These are phyloP conservation scores for Arctium minus DNA, from an alignment of 129 eudicot genomes.

Conservation along the genomic window DNA sequence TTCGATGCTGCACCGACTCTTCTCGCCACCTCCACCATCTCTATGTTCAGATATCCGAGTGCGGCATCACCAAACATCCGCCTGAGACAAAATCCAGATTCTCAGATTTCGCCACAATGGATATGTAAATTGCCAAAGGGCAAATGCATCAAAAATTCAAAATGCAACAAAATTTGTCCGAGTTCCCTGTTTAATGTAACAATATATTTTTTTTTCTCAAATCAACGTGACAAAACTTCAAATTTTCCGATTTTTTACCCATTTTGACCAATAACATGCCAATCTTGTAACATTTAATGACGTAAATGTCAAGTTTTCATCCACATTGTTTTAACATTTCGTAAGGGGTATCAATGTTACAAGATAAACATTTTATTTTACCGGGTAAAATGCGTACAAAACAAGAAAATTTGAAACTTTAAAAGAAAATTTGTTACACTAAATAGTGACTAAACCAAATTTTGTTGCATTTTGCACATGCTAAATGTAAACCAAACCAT, in stretches of 20 bases:
- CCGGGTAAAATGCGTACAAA: neutral
- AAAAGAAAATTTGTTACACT: neutral
- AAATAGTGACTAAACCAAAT: neutral
- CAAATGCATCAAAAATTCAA: neutral
- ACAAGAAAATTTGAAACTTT: no score
- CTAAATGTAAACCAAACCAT: neutral
- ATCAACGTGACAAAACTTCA: neutral
- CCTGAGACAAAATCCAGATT: conserved; percentile 32
- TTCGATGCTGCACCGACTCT: conserved; percentile 88
- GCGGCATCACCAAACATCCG: conserved; percentile 84
- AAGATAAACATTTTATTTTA: neutral
- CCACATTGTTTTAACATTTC: neutral
- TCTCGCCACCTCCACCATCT: conserved; percentile 91
- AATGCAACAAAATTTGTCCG: no score
- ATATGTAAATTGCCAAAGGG: neutral
- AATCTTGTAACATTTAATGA: neutral
- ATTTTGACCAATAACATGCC: no score
- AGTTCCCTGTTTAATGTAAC: neutral
- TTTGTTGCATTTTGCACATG: neutral
- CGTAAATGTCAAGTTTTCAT: neutral
- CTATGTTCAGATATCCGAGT: conserved; percentile 71
- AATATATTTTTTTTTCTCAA: neutral
- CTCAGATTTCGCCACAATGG: neutral
- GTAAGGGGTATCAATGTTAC: neutral
- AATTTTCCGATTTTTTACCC: neutral